Percentiles rank a stretch among this genome's conserved stretches.
phyloP scores from a whole-genome alignment of 2,329 filamentous ascomycete species.

The Ceratocystis alfenasii region DNA sequence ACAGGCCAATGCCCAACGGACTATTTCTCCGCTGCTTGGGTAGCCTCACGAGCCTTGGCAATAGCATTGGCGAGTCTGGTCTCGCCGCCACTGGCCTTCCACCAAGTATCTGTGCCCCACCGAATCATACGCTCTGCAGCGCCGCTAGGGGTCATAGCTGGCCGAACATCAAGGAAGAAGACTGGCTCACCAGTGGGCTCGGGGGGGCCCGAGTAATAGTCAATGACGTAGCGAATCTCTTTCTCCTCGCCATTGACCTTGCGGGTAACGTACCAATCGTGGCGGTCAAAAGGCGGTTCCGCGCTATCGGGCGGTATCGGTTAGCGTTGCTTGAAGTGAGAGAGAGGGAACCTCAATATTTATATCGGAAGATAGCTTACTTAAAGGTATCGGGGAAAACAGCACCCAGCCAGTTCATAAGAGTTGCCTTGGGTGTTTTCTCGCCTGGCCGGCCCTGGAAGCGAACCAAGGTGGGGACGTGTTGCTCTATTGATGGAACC shows the following conservation, averaged over 20 bases:
- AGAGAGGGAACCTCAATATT: not conserved
- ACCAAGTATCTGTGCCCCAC: conserved; percentile 93
- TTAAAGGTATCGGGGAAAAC: conserved; percentile 69
- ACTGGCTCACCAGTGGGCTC: conserved; percentile 82
- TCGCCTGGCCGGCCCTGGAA: conserved; percentile 87
- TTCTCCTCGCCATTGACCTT: conserved; percentile 53
- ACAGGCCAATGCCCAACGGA: not conserved
- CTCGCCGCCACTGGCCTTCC: conserved; percentile 62
- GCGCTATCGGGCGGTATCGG: conserved; percentile 38
- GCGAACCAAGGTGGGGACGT: conserved; percentile 61
- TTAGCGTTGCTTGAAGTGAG: conserved; percentile 6
- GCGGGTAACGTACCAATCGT: conserved; percentile 90
- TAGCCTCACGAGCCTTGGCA: not conserved
- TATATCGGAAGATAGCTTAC: conserved; percentile 36
- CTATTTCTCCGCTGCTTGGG: conserved; percentile 1
- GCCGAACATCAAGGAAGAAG: conserved; percentile 89
- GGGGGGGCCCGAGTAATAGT: conserved; percentile 80
- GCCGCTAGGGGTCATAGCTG: conserved; percentile 69
- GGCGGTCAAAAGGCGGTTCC: conserved; percentile 84
- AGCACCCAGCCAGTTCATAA: conserved; percentile 68
- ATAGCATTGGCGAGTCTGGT: conserved; percentile 5
- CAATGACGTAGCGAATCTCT: conserved; percentile 88
- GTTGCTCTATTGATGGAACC: conserved; percentile 33
- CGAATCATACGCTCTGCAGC: conserved; percentile 72
- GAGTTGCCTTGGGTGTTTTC: conserved; percentile 78